Base-by-base conservation (phyloP, 352 stramenopile species). In the Peronospora farinosa region DNA sequence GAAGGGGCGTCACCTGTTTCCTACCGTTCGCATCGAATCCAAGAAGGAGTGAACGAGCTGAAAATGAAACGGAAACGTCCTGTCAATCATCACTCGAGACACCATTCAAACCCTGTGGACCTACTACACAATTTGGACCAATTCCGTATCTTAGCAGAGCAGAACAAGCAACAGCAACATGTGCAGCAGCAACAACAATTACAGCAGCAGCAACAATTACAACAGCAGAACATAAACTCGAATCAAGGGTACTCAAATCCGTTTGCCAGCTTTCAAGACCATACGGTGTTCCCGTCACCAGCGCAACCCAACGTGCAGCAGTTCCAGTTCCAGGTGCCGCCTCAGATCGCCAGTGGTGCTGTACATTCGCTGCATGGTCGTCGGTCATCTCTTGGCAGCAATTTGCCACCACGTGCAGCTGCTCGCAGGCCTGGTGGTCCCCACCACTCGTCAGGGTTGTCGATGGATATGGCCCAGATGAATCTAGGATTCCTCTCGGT, bases 401-500 rank as follows among this genome's bases (percentile, higher is more conserved):
- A 62, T 30, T 23, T 76, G 48, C 56, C 63, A 4, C 55, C 60
- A 8, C 56, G 61, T 15, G 60, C 71, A 43, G 53, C 57, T 0
- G 54, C 63, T 38, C 57, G 63, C 17, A 43, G 58, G n/a, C 60
- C 65, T 16, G 64, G 65, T 32, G 47, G 39, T 31, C 12, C 60
- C 23, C 64, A 66, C 40, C 65, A 73, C n/a, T 89, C 81, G 13
- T 84, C 81, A 9, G 81, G 81, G 0, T 46, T 92, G 17, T 92
- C 81, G 23, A 77, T 88, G 71, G 81, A 92, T 68, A 78, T 92
- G 65, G 86, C 76, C 31, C 76, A 90, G 41, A 78, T 92, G 53
- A 86, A 88, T 41, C 51, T 92, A 38, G 67, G 69, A 8, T 85
- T 92, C 33, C 57, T 89, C 33, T 71, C 69, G 1, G 64, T 88